Evolutionary conservation across 495 filamentous ascomycete species (phyloP), one percentile per base, ranked within the genome.

Genomic region (Annulohypoxylon stygium): DNA sequence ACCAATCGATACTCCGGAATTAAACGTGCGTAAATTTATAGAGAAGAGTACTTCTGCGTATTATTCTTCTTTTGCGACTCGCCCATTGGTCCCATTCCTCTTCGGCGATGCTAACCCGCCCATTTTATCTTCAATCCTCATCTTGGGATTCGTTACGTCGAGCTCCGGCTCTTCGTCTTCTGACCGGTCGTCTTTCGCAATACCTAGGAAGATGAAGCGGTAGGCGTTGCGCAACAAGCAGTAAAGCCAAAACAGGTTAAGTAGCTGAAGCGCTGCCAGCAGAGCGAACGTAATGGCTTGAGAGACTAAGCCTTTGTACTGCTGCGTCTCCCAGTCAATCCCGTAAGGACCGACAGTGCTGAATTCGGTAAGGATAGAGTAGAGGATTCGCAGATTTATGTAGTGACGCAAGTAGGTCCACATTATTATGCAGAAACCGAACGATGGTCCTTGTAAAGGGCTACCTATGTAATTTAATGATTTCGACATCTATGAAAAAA

Each of bases 321-420:
- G 91, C 76, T 90, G 87, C 0, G 88, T 89, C 69, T 89, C 91
- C 93, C 93, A 96, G 82, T 95, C 87, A 65, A 97, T 82, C 63
- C 90, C 89, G 80, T 90, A 98, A 7, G 93, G 93, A 4, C 96
- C 95, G 41, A 98, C 87, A 65, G 91, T 94, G 65, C 88, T 83
- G 85, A 96, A 97, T 78, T 97, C 89, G 73, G 92, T 95, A 79
- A 97, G 84, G 26, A 93, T 88, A 53, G 91, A 91, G 83, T 84
- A 91, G 61, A 98, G 84, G 81, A 99, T 97, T 78, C 88, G 86
- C 43, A 98, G 82, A 81, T 98, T 98, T 81, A 97, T 81, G 79
- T 90, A 92, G 79, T 99, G 96, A 41, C 96, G 93, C 57, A 95
- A 86, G 82, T 99, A 99, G 77, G 93, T 88, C 96, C 96, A 99